Base-by-base conservation (phyloP, 202 grass and related monocot genomes). In the Elaeis oleifera region DNA sequence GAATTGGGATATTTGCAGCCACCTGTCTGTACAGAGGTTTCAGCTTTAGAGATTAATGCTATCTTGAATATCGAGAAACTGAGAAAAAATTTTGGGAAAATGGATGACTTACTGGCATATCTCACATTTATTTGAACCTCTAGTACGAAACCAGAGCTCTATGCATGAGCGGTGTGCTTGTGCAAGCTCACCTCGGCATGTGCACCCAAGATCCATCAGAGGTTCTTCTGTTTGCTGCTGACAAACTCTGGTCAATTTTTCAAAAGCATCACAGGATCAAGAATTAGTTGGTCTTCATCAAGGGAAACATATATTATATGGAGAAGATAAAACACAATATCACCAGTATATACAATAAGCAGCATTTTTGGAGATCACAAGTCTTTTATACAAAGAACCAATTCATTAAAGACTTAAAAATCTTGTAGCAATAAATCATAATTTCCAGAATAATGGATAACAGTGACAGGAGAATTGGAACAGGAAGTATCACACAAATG, bases 51-150 rank as follows among this genome's bases (percentile, higher is more conserved):
- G 53, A 52, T 54, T 72, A 18, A 44, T 48, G 68, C 36, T 13
- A 66, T 36, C 60, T 56, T 2, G 1, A 59, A 36, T 36, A 36
- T 36, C 6, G 6, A 4, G 32, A 51, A 65, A 26, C 17, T 9
- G n/a, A 64, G 8, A 48, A 20, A 54, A 72, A 26, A 32, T 70
- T 51, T 26, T 25, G 32, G 53, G 4, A 26, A 72, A 26, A 56
- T 49, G 68, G 19, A 70, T 69, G 15, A 89, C 84, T 89, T 86
- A 99, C 94, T 92, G 94, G 88, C 94, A 99, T 70, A 99, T 99
- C 78, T 99, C 88, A 53, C 94, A 97, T 65, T 89, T 99, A 74
- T 92, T 99, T 73, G 88, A 92, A 60, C 94, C 94, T 82, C 73
- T 92, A 61, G 88, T 89, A 61, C 66, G 88, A 49, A 99, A 92